Conservation (phyloP, 2,329 filamentous ascomycete genomes). For the Arthrobotrys conoides region DNA sequence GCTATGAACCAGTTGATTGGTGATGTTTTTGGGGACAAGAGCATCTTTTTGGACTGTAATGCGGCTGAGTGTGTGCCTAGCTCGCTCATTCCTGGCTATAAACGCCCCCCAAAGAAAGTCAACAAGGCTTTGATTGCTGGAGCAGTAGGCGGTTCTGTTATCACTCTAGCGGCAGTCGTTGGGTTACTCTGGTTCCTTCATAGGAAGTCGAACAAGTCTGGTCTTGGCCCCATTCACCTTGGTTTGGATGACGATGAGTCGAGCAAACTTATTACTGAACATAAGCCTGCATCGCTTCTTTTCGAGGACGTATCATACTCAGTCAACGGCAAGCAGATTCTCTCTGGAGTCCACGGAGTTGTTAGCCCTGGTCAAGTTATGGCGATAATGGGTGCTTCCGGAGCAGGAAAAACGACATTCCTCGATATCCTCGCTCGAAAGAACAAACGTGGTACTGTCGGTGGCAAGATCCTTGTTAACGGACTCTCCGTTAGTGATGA, state of each 20-base stretch:
- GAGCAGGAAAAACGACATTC: constrained; percentile 97
- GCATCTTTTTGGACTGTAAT: constrained; percentile 84
- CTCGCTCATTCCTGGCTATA: constrained; percentile 92
- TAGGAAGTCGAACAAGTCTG: constrained; percentile 75
- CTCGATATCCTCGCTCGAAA: constrained; percentile 95
- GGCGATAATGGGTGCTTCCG: constrained; percentile 98
- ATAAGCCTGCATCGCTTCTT: constrained; percentile 88
- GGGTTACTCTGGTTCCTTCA: constrained; percentile 85
- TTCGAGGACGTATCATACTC: constrained; percentile 90
- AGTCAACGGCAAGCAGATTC: constrained; percentile 88
- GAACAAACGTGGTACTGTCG: constrained; percentile 87
- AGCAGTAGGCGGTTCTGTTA: constrained; percentile 85
- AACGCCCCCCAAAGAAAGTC: constrained; percentile 89
- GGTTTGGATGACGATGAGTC: constrained; percentile 89
- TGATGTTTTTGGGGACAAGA: constrained; percentile 89
- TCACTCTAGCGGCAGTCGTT: constrained; percentile 73
- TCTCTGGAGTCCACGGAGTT: constrained; percentile 83
- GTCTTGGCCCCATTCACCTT: constrained; percentile 81
- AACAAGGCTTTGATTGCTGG: constrained; percentile 96
- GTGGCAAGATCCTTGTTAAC: constrained; percentile 91
- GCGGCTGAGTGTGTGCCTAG: constrained; percentile 93
- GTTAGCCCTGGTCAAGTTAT: constrained; percentile 96
- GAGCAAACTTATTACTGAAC: constrained; percentile 87
- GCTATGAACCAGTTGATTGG: constrained; percentile 92
- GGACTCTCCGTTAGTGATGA: constrained; percentile 87